Percentiles rank a stretch among this genome's conserved stretches.
Conservation (phyloP, 1,284 basidiomycete genomes). For the Ganoderma sp. region DNA sequence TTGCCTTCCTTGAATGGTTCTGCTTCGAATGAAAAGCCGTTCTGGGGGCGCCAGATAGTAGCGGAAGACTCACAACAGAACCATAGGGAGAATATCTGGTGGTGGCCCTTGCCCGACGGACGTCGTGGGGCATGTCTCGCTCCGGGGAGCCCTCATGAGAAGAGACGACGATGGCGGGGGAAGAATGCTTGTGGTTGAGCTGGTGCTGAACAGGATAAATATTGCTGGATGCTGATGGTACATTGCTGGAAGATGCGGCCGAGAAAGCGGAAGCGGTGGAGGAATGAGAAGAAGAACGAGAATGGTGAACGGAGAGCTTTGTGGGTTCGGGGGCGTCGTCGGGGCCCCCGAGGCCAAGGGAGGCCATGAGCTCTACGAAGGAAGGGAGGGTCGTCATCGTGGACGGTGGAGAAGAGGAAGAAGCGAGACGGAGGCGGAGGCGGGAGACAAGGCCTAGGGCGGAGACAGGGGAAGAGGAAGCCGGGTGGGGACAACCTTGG, state of each 20-base stretch:
- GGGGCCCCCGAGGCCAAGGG: constrained; percentile 68
- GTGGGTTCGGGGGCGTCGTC: constrained; percentile 38
- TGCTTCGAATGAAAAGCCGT: constrained; percentile 21
- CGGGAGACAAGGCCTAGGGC: constrained; percentile 2
- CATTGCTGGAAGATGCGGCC: constrained; percentile 36
- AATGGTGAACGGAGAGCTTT: constrained; percentile 34
- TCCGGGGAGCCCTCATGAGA: constrained; percentile 30
- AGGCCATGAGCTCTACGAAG: constrained; percentile 83
- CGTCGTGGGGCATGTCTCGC: constrained; percentile 36
- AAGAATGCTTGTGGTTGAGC: constrained; percentile 22
- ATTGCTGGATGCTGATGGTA: constrained; percentile 33
- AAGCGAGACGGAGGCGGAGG: not conserved
- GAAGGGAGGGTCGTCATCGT: constrained; percentile 76
- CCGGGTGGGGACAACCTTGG: constrained; percentile 41
- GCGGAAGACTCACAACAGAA: constrained; percentile 52
- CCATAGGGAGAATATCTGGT: constrained; percentile 71
- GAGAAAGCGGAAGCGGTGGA: constrained; percentile 43
- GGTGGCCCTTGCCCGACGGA: constrained; percentile 36
- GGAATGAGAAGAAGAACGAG: constrained; percentile 48
- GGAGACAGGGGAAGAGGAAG: constrained; percentile 18
- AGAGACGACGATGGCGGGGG: constrained; percentile 31
- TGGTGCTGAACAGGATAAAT: constrained; percentile 24
- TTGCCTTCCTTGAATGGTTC: constrained; percentile 44
- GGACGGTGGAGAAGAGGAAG: constrained; percentile 33
- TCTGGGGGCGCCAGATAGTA: constrained; percentile 13